Base-by-base conservation (phyloP, 306 rosid genomes). In the Canavalia ensiformis region DNA sequence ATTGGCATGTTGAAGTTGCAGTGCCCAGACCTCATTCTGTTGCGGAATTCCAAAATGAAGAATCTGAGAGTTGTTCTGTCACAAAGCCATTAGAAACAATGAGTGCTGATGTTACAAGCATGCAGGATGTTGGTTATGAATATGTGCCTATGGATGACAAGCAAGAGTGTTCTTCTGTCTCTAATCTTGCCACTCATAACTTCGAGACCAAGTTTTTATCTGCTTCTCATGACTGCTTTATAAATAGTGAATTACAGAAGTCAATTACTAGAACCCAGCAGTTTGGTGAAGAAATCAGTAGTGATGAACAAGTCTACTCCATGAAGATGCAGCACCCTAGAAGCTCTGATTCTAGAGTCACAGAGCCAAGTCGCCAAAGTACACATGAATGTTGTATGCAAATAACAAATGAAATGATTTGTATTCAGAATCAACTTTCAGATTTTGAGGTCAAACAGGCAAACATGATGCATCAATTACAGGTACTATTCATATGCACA, bases 1-100 rank as follows among this genome's bases (percentile, higher is more conserved):
- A 94, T 85, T 94, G 98, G 92, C 90, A 78, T 60, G 82, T 92
- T 77, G 91, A 92, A 88, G 90, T 94, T 69, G 90, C 95, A 55
- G 86, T 89, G 72, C 90, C 97, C 28, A 84, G 87, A 80, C 75
- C 76, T 46, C 90, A 75, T 72, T 63, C 85, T 68, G 34, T 41
- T 29, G 83, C 55, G 1, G 94, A 89, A 47, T 87, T 83, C 73
- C 88, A 85, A 47, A 88, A 82, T 28, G 97, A 92, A 71, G 98
- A 94, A 75, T 94, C 94, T 46, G 97, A 92, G 84, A 83, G 91
- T 78, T 89, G 95, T 82, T 88, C 92, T 73, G 89, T 89, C 81
- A 89, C 97, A 25, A 92, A 92, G 87, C 86, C 87, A n/a, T 71
- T 87, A 67, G 92, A 89, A 85, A 77, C 93, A 80, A 68, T 72